These are phyloP conservation scores for Artemisia princeps DNA, from an alignment of 140 eudicot species.

Conservation along the genomic window DNA sequence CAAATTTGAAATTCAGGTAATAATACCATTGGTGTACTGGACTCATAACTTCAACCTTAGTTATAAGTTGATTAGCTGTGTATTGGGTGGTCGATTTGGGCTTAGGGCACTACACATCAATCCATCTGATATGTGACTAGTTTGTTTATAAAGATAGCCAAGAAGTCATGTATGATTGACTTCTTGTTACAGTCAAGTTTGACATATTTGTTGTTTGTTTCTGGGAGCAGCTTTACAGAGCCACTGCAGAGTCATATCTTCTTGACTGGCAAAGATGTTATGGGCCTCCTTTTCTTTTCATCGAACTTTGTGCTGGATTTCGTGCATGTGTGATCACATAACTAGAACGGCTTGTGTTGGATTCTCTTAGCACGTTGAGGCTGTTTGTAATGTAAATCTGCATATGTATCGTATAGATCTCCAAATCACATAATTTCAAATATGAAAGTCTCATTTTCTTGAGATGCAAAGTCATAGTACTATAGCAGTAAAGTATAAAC, in stretches of 20 bases:
- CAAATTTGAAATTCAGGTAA: constrained; percentile 63
- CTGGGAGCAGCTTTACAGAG: constrained; percentile 52
- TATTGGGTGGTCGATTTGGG: too few species aligned
- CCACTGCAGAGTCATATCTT: constrained; percentile 42
- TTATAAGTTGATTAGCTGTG: too few species aligned
- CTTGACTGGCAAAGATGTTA: constrained; percentile 48
- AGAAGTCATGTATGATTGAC: not conserved
- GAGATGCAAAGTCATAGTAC: not conserved
- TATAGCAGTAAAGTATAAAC: not conserved
- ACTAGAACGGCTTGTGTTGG: not conserved
- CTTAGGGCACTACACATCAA: too few species aligned
- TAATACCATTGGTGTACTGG: not conserved
- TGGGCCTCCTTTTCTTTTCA: constrained; percentile 64
- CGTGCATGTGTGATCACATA: constrained; percentile 34
- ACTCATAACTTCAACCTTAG: too few species aligned
- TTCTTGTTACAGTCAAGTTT: not conserved
- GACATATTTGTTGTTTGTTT: constrained; percentile 3
- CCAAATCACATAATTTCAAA: not conserved
- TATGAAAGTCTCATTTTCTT: not conserved
- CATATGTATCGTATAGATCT: constrained; percentile 9
- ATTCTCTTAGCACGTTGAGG: not conserved
- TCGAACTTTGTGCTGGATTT: constrained; percentile 55
- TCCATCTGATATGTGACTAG: too few species aligned
- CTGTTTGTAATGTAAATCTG: not conserved
- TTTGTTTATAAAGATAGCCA: not conserved